These are phyloP conservation scores for Rhizophagus clarus DNA, from an alignment of 192 early-diverging fungal species.

Conservation along the genomic window DNA sequence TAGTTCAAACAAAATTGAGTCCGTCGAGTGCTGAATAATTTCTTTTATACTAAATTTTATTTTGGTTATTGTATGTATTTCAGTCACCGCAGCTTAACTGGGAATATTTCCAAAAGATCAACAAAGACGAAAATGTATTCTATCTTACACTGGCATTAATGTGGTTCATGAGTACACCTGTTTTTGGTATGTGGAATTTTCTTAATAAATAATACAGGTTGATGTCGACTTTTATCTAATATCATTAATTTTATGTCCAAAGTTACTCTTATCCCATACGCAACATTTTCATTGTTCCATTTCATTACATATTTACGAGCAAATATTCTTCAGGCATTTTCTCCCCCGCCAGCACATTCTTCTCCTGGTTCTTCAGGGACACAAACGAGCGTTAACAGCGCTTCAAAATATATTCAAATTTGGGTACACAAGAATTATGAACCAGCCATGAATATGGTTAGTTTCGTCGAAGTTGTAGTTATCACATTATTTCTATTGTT, in stretches of 20 bases:
- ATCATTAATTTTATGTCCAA: constrained; percentile 30
- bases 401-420: constrained; percentile 53
- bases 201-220: background rate
- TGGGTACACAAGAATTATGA: constrained; percentile 65
- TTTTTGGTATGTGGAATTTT: constrained; percentile 53
- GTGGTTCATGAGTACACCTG: constrained; percentile 71
- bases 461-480: constrained; percentile 68
- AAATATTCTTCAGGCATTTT: constrained; percentile 64
- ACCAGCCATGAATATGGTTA: constrained; percentile 62
- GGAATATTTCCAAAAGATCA: constrained; percentile 60
- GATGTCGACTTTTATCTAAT: background rate
- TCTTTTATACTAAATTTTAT: constrained; percentile 9
- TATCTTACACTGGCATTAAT: constrained; percentile 71
- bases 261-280: constrained; percentile 80
- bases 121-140: constrained; percentile 77
- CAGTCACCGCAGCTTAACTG: constrained; percentile 63
- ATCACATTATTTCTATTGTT: constrained; percentile 64
- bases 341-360: constrained; percentile 44
- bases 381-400: constrained; percentile 36
- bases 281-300: constrained; percentile 77
- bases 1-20: no score
- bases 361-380: background rate
- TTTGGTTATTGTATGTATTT: constrained; percentile 2
- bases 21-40: background rate
- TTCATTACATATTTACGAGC: constrained; percentile 68